Percentiles rank a stretch among this genome's conserved stretches.
Evolutionary conservation across 1,284 basidiomycete genomes (phyloP).

Genomic region (Boletus coffeatus): DNA sequence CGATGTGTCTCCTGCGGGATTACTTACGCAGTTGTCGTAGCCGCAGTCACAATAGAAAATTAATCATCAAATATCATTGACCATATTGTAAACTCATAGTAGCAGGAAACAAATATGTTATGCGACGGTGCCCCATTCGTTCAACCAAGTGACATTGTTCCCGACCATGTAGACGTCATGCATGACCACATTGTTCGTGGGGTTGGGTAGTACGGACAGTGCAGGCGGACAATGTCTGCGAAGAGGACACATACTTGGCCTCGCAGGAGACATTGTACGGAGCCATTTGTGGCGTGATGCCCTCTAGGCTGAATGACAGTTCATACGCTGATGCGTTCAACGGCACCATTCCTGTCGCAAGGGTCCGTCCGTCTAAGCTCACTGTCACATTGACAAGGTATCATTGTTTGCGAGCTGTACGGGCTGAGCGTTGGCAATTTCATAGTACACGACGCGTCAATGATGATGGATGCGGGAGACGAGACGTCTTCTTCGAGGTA

Average conservation of each 20-base stretch:
- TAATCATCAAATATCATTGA: no score
- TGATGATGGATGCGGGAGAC: slow-evolving; percentile 20
- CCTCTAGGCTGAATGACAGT: slow-evolving; percentile 20
- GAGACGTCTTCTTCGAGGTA: slow-evolving; percentile 28
- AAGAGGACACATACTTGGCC: slow-evolving; percentile 17
- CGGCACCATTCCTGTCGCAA: slow-evolving; percentile 21
- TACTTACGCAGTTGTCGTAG: no score
- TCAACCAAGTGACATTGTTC: no score
- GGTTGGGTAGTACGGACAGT: slow-evolving; percentile 55
- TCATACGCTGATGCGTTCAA: slow-evolving; percentile 27
- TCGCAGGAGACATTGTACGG: slow-evolving; percentile 25
- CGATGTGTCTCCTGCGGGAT: no score
- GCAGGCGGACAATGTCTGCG: slow-evolving; percentile 46
- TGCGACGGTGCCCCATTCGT: no score
- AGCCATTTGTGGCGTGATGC: slow-evolving; percentile 21
- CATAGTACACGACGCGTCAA: slow-evolving; percentile 27
- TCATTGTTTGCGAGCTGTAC: slow-evolving; percentile 14
- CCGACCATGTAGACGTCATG: no score
- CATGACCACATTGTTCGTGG: slow-evolving; percentile 28
- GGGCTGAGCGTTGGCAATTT: slow-evolving; percentile 23
- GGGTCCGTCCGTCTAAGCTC: slow-evolving; percentile 22
- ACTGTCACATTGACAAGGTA: slow-evolving; percentile 21
- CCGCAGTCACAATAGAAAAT: no score
- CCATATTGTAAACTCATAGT: no score
- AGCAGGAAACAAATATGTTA: no score